phyloP scores from a whole-genome alignment of 345 rosid genomes.

The Mercurialis annua region DNA sequence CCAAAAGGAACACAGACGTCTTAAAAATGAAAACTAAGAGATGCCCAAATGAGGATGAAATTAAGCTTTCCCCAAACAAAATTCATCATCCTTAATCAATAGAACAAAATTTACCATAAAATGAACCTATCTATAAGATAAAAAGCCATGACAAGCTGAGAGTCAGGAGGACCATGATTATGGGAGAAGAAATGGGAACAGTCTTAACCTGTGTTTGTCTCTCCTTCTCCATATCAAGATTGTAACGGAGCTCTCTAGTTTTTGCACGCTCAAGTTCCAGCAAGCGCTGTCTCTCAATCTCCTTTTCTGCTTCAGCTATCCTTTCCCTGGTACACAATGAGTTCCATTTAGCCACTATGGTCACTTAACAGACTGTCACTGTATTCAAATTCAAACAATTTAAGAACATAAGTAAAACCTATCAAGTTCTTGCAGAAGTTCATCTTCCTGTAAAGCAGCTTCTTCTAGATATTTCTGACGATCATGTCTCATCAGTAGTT shows the following conservation, averaged over 20 bases:
- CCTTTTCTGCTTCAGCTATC: slow-evolving; percentile 69
- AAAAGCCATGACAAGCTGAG: not conserved
- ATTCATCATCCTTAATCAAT: not conserved
- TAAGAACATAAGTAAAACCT: slow-evolving; percentile 38
- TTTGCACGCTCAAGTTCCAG: slow-evolving; percentile 72
- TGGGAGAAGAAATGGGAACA: slow-evolving; percentile 3
- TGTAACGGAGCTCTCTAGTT: slow-evolving; percentile 69
- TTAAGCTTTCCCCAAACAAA: not conserved
- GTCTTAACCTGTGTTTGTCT: slow-evolving; percentile 66
- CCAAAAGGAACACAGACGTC: not conserved
- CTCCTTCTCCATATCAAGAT: slow-evolving; percentile 84
- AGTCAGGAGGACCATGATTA: not conserved
- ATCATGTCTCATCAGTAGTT: slow-evolving; percentile 48
- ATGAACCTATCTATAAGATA: not conserved
- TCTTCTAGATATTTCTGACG: slow-evolving; percentile 74
- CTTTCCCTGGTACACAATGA: slow-evolving; percentile 45
- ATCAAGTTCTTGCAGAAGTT: slow-evolving; percentile 69
- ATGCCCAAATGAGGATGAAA: not conserved
- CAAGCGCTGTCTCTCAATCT: slow-evolving; percentile 65
- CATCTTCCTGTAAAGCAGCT: slow-evolving; percentile 61
- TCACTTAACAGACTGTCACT: slow-evolving; percentile 1
- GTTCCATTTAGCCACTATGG: slow-evolving; percentile 11
- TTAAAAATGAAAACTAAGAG: not conserved
- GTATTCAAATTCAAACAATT: slow-evolving; percentile 6
- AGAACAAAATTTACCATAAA: not conserved